phyloP scores from a whole-genome alignment of 805 yeast genomes.

The Ogataea pignaliae region DNA sequence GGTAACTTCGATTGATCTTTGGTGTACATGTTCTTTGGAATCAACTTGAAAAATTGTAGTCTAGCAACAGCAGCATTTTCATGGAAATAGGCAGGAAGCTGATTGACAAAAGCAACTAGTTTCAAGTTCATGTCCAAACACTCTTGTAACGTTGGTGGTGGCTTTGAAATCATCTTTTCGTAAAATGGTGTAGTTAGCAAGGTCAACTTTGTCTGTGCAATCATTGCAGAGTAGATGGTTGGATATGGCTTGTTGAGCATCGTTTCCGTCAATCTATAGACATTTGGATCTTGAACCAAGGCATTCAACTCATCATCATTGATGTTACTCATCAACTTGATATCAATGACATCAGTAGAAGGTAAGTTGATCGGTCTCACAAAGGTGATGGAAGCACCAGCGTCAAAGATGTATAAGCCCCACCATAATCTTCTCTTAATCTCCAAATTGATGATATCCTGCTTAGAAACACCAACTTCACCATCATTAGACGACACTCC shows the following conservation, averaged over 20 bases:
- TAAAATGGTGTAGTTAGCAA: conserved; percentile 44
- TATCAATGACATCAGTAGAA: conserved; percentile 41
- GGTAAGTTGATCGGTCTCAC: conserved; percentile 62
- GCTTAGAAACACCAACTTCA: conserved; percentile 24
- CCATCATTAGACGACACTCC: conserved; percentile 19
- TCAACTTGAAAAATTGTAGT: conserved; percentile 19
- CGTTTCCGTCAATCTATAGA: conserved; percentile 10
- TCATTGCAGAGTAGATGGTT: conserved; percentile 55
- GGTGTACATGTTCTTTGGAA: conserved; percentile 19
- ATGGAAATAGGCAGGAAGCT: conserved; percentile 44
- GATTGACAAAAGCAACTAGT: conserved; percentile 36
- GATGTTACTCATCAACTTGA: conserved; percentile 45
- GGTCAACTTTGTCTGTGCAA: conserved; percentile 50
- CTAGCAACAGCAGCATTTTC: conserved; percentile 34
- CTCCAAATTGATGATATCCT: conserved; percentile 43
- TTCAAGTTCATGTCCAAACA: conserved; percentile 44
- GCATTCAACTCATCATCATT: conserved; percentile 37
- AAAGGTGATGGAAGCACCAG: conserved; percentile 58
- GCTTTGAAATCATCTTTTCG: conserved; percentile 42
- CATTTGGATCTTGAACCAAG: conserved; percentile 21
- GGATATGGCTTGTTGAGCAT: conserved; percentile 35
- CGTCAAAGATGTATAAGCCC: conserved; percentile 60
- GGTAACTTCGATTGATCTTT: conserved; percentile 27
- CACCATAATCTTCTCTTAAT: conserved; percentile 63
- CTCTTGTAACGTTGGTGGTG: conserved; percentile 44